A percentile compares a stretch with the other conserved stretches of the same genome.
Conservation (phyloP, 768 basidiomycete species). For the Lactifluus rugatus region DNA sequence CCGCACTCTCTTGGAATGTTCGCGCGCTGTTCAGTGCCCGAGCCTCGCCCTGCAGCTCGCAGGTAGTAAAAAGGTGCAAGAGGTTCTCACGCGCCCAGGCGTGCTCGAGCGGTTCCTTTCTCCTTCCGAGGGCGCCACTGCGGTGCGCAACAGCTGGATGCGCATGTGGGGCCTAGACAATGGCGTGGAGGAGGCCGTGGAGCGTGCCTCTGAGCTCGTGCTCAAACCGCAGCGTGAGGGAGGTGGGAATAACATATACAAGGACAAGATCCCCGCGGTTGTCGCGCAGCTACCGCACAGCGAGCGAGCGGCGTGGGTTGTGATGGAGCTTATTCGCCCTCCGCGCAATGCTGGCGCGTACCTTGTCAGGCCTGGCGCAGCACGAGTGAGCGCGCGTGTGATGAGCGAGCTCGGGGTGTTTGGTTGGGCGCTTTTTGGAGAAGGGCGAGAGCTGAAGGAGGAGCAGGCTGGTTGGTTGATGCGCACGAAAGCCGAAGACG, state of each 20-base stretch:
- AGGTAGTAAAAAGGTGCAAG: constrained; percentile 92
- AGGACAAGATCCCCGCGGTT: constrained; percentile 20
- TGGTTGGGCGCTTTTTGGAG: constrained; percentile 68
- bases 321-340: constrained; percentile 86
- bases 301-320: constrained; percentile 73
- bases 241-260: constrained; percentile 94
- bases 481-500: no score
- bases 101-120: constrained; percentile 66
- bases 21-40: constrained; percentile 87
- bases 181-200: constrained; percentile 43
- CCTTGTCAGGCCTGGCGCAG: constrained; percentile 61
- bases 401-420: constrained; percentile 90
- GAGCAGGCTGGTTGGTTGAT: no score
- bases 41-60: constrained; percentile 87
- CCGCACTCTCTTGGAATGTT: constrained; percentile 68
- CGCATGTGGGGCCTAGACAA: constrained; percentile 72
- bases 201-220: constrained; percentile 49
- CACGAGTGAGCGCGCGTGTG: constrained; percentile 46
- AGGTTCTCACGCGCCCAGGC: constrained; percentile 66
- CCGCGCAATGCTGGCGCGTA: constrained; percentile 60
- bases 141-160: constrained; percentile 73
- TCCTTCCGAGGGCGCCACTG: constrained; percentile 39
- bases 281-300: constrained; percentile 39
- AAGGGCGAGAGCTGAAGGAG: no score
- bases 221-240: constrained; percentile 97